A percentile compares a stretch with the other conserved stretches of the same genome.
Evolutionary conservation across 177 flowering plant genomes (phyloP).

Genomic region (Vitis hybrid): DNA sequence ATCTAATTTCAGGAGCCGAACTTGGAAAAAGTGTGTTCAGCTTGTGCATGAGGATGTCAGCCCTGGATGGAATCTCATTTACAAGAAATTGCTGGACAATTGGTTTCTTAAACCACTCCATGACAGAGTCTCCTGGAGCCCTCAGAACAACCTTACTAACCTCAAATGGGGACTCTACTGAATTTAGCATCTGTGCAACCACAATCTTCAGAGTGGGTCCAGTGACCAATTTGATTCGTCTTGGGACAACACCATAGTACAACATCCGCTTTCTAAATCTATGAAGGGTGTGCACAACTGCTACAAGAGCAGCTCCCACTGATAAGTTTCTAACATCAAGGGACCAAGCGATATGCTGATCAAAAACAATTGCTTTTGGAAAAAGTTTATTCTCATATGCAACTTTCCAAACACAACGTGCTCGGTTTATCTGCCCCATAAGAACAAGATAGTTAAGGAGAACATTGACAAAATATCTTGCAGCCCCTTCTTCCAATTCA

Average conservation of each 20-base stretch:
- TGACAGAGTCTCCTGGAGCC: slow-evolving; percentile 87
- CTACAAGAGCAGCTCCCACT: slow-evolving; percentile 95
- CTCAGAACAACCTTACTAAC: slow-evolving; percentile 95
- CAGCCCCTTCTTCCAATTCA: slow-evolving; percentile 88
- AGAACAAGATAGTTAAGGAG: slow-evolving; percentile 93
- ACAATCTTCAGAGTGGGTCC: slow-evolving; percentile 94
- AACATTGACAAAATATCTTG: slow-evolving; percentile 88
- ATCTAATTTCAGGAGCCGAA: slow-evolving; percentile 92
- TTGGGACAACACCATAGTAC: slow-evolving; percentile 91
- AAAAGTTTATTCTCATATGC: slow-evolving; percentile 96
- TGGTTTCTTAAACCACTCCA: slow-evolving; percentile 99
- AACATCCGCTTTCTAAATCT: slow-evolving; percentile 94
- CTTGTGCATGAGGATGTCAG: slow-evolving; percentile 95
- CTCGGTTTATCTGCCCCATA: slow-evolving; percentile 97
- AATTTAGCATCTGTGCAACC: slow-evolving; percentile 79
- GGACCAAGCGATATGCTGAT: slow-evolving; percentile 99
- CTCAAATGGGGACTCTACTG: slow-evolving; percentile 95
- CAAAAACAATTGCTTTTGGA: slow-evolving; percentile 97
- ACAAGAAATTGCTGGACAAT: slow-evolving; percentile 94
- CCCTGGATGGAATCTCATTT: slow-evolving; percentile 90
- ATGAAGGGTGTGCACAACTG: slow-evolving; percentile 95
- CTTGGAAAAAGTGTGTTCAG: slow-evolving; percentile 82
- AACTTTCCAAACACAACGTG: slow-evolving; percentile 98
- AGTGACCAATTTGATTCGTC: slow-evolving; percentile 88
- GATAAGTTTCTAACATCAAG: slow-evolving; percentile 93